Evolutionary conservation across 352 stramenopile species (phyloP), one percentile per base, ranked within the genome.

Genomic region (Elongisporangium prolatum): DNA sequence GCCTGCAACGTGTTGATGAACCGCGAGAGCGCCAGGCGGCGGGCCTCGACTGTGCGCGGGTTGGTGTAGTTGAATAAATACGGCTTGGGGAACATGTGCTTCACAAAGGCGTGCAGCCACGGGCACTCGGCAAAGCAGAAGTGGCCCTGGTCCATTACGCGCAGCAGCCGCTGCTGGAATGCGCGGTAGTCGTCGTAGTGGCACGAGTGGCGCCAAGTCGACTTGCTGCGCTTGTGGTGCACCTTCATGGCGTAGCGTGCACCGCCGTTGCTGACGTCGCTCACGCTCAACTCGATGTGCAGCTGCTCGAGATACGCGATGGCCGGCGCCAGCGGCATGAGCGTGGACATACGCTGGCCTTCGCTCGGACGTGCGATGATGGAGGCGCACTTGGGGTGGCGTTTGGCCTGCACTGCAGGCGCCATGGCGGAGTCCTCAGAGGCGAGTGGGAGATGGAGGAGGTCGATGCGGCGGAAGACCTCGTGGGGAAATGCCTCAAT

Each of bases 91-190:
- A 82, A 60, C 10, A 60, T 34, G 11, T 62, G 64, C 52, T 69
- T 69, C 51, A 79, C 52, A 57, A 73, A 82, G 21, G 68, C 64
- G 21, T 54, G 77, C 25, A 82, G 60, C 69, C 69, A 78, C 24
- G 72, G 72, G 60, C 72, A 82, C 47, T 78, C 72, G 22, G 72
- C 69, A 48, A 73, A 73, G 56, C 72, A 82, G 9, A 79, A 48
- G 51, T 82, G 72, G 13, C 70, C 72, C 1, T 64, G 69, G 55
- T 69, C 67, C 21, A 82, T 24, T 6, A 54, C 50, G 17, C 54
- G 52, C 7, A 79, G 57, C 48, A 82, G 50, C n/a, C 63, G 60
- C 21, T 48, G 63, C 56, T 74, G 70, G 59, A 82, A 79, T 10
- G 47, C 48, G 56, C 70, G 59, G 47, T 71, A 82, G 5, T 82